Conservation (phyloP, 2,329 filamentous ascomycete genomes). For the Scytalidium sp. region DNA sequence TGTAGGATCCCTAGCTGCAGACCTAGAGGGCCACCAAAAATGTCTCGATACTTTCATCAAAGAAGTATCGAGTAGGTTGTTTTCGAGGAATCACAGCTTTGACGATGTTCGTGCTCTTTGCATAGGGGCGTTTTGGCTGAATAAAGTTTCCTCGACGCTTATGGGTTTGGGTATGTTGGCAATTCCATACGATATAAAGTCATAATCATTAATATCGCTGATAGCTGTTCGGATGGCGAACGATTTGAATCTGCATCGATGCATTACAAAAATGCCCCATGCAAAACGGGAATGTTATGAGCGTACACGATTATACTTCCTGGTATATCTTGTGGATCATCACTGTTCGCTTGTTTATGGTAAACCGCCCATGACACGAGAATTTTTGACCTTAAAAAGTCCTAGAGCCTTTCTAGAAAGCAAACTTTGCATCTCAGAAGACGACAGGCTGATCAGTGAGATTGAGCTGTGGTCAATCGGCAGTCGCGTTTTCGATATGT, state of each 20-base stretch:
- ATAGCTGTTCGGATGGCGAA: conserved; percentile 34
- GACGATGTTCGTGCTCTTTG: conserved; percentile 30
- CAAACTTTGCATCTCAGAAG: neutral
- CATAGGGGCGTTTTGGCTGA: conserved; percentile 35
- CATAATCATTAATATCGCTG: conserved; percentile 18
- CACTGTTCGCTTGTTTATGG: conserved; percentile 24
- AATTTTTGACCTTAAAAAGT: neutral
- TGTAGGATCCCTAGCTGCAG: conserved; percentile 23
- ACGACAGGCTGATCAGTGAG: neutral
- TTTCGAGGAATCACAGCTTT: conserved; percentile 14
- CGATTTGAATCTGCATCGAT: conserved; percentile 34
- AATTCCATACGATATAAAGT: neutral
- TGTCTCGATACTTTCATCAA: conserved; percentile 10
- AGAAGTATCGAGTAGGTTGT: conserved; percentile 12
- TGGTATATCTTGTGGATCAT: conserved; percentile 37
- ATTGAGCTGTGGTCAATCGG: neutral
- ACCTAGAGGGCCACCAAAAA: conserved; percentile 8
- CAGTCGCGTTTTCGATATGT: conserved; percentile 1
- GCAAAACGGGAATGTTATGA: conserved; percentile 29
- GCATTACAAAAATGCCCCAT: conserved; percentile 31
- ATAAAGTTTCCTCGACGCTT: conserved; percentile 19
- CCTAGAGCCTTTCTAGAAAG: neutral
- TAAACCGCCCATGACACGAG: conserved; percentile 1
- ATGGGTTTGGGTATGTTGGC: conserved; percentile 14
- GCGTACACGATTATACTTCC: conserved; percentile 33